phyloP scores from a whole-genome alignment of 768 basidiomycete species.

The Neoboletus brunneissimus region DNA sequence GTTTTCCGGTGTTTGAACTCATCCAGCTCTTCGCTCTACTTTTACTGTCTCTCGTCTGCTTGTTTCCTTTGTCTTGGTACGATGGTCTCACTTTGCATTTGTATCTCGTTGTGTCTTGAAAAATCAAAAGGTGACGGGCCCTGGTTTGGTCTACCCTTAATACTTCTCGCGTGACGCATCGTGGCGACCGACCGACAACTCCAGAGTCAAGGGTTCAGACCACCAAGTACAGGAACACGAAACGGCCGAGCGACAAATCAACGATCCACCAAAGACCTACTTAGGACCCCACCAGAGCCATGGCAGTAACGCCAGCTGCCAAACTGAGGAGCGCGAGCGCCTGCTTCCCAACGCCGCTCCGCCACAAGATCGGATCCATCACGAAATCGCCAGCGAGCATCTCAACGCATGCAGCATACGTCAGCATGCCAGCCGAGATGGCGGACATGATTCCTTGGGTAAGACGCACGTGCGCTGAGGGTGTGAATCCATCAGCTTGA shows the following conservation, averaged over 20 bases:
- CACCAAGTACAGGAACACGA: not conserved
- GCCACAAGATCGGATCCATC: conserved; percentile 55
- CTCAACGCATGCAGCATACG: conserved; percentile 80
- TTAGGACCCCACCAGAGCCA: conserved; percentile 54
- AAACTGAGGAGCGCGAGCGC: conserved; percentile 58
- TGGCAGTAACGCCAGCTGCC: conserved; percentile 56
- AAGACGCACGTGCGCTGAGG: conserved; percentile 46
- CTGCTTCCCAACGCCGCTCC: conserved; percentile 39
- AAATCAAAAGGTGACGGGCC: not conserved
- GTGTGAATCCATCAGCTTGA: not conserved
- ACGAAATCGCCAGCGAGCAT: conserved; percentile 88
- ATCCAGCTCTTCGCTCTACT: not conserved
- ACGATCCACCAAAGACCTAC: not conserved
- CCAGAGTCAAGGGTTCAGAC: not conserved
- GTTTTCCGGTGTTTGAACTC: not conserved
- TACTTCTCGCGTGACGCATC: not conserved
- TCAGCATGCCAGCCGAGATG: conserved; percentile 81
- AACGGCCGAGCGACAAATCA: not conserved
- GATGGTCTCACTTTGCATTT: not conserved
- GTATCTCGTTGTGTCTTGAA: not conserved
- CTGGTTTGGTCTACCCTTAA: not conserved
- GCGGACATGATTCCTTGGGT: conserved; percentile 76
- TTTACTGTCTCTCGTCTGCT: not conserved
- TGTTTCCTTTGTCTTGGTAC: not conserved
- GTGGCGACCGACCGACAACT: not conserved